Evolutionary conservation across 768 basidiomycete genomes (phyloP).

Genomic region (Amanita molliuscula): DNA sequence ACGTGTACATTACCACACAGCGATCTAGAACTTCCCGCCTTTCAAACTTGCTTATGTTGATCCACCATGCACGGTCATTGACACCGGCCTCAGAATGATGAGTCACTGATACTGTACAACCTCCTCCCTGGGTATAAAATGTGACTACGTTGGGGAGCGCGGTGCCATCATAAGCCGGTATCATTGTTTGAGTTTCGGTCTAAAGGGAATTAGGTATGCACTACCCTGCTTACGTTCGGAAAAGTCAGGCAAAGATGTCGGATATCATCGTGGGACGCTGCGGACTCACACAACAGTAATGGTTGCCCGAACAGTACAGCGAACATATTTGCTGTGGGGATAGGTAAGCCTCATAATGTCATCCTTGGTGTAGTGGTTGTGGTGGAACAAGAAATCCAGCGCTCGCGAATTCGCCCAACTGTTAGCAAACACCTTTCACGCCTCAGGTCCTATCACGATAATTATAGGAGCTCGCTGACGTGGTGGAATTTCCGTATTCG

Average conservation of each 20-base stretch:
- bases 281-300: not conserved
- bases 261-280: not conserved
- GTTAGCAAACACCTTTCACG: not conserved
- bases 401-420: constrained; percentile 24
- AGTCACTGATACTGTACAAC: too few species aligned
- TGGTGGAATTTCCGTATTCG: constrained; percentile 21
- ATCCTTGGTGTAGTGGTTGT: constrained; percentile 21
- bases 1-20: not conserved
- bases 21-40: not conserved
- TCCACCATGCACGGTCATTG: not conserved
- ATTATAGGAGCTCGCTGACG: constrained; percentile 29
- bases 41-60: not conserved
- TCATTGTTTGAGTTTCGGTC: constrained; percentile 33
- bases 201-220: constrained; percentile 4
- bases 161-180: constrained; percentile 41
- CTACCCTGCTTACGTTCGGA: constrained; percentile 19
- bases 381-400: constrained; percentile 31
- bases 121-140: too few species aligned
- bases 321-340: constrained; percentile 22
- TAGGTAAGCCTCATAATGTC: constrained; percentile 21
- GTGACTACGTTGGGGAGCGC: constrained; percentile 16
- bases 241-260: too few species aligned
- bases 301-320: constrained; percentile 34
- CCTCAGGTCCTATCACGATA: constrained; percentile 26
- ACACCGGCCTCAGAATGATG: not conserved